Evolutionary conservation across 352 stramenopile genomes (phyloP), one percentile per base, ranked within the genome.

Genomic region (Phytophthora syringae): DNA sequence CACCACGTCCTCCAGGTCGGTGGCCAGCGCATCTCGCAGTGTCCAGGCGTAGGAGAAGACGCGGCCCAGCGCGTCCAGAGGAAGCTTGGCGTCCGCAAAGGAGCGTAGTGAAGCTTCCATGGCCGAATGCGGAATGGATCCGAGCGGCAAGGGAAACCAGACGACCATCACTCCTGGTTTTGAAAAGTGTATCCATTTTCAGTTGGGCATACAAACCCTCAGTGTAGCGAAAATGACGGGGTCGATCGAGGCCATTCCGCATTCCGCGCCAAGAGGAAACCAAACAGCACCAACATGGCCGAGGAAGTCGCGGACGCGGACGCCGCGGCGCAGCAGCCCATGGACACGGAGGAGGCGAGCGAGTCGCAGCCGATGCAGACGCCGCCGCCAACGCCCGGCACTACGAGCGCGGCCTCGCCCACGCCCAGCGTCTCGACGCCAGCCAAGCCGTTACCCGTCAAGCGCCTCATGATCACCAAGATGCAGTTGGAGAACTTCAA

Each of bases 401-500:
- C n/a, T 16, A 13, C 3, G 37, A 40, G 34, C n/a, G 34, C 16
- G 16, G 15, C 50, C 2, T 18, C 36, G 10, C 36, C 42, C 28
- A 34, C 52, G 1, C 28, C 51, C 28, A 50, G 45, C n/a, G 39
- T 24, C 16, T 60, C 58, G 6, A 70, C 64, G n/a, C 68, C 72
- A 1, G 49, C 53, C 24, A 64, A 67, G 44, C 1, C 47, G 2
- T 22, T 50, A 43, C 76, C 80, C 5, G 61, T 72, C 30, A 86
- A 86, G 64, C 90, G 97, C 2, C 77, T 99, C 7, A 97, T 99
- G 89, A 99, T 99, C 74, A 98, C 90, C 9, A 98, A 98, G 79
- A 98, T 99, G 89, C 91, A 87, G 72, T 74, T 99, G 45, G 95
- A 99, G 76, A 99, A 99, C 74, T 99, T 99, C 80, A 99, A 99